phyloP scores from a whole-genome alignment of 192 early-diverging fungal species.

The Backusella psychrophila region DNA sequence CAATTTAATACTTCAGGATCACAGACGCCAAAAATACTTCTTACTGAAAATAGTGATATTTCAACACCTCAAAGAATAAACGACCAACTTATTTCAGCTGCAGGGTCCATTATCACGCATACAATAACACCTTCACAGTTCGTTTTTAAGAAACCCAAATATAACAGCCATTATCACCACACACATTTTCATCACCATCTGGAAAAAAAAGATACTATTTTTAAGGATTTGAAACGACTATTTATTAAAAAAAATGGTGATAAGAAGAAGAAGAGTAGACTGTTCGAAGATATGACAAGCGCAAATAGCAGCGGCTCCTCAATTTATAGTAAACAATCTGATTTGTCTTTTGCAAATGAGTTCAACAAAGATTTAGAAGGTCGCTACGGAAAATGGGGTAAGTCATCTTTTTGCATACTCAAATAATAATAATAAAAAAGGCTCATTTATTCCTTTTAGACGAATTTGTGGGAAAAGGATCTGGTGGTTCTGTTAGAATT shows the following conservation, averaged over 20 bases:
- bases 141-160: slow-evolving; percentile 41
- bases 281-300: slow-evolving; percentile 1
- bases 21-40: neutral
- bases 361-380: slow-evolving; percentile 35
- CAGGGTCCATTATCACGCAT: neutral
- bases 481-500: slow-evolving; percentile 72
- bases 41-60: neutral
- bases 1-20: neutral
- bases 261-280: slow-evolving; percentile 7
- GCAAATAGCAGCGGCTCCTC: neutral
- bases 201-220: slow-evolving; percentile 36
- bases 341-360: slow-evolving; percentile 35
- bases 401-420: neutral
- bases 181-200: slow-evolving; percentile 39
- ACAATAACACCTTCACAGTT: slow-evolving; percentile 35
- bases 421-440: no score
- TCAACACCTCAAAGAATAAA: neutral
- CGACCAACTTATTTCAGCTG: neutral
- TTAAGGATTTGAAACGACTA: slow-evolving; percentile 52
- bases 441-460: slow-evolving; percentile 10
- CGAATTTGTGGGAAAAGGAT: slow-evolving; percentile 61
- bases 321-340: slow-evolving; percentile 2
- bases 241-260: slow-evolving; percentile 30
- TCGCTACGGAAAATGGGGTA: slow-evolving; percentile 39
- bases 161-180: slow-evolving; percentile 36